A percentile compares a stretch with the other conserved stretches of the same genome.
Conservation (phyloP, 2,329 filamentous ascomycete species). For the Chalaropsis ovoidea region DNA sequence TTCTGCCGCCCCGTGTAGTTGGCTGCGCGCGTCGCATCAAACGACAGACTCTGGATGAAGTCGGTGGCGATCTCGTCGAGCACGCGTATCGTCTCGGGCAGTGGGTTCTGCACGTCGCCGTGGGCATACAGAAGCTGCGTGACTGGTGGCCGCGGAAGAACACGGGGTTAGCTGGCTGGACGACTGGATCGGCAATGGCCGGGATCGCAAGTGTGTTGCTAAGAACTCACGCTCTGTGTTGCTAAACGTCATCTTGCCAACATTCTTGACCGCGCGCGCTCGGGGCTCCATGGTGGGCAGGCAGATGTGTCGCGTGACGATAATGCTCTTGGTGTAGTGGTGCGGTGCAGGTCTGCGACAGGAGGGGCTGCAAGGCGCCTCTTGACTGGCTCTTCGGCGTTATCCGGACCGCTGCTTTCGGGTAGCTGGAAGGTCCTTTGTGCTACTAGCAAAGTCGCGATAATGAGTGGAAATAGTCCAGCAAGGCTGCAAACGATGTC, state of each 20-base stretch:
- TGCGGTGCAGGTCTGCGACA: not conserved
- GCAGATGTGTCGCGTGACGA: slow-evolving; percentile 8
- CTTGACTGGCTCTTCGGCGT: not conserved
- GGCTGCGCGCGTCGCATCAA: slow-evolving; percentile 76
- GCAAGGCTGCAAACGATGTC: not conserved
- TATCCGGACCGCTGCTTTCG: not conserved
- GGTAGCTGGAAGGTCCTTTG: not conserved
- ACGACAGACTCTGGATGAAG: slow-evolving; percentile 89
- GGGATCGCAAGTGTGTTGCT: not conserved
- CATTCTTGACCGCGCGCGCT: slow-evolving; percentile 67
- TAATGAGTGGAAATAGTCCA: not conserved
- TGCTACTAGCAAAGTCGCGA: not conserved
- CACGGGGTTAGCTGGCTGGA: not conserved
- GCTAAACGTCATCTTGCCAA: slow-evolving; percentile 72
- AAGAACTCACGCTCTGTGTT: slow-evolving; percentile 54
- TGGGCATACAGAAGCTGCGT: slow-evolving; percentile 67
- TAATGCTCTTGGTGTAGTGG: not conserved
- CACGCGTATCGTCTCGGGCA: slow-evolving; percentile 73
- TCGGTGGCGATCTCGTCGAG: slow-evolving; percentile 95
- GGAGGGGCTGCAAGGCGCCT: not conserved
- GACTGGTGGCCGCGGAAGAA: slow-evolving; percentile 39
- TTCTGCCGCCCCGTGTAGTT: slow-evolving; percentile 84
- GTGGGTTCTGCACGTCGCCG: slow-evolving; percentile 66
- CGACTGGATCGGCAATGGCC: not conserved
- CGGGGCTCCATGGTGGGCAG: slow-evolving; percentile 57